Conservation (phyloP, 2,329 filamentous ascomycete species). For the Penicillium verrucosum region DNA sequence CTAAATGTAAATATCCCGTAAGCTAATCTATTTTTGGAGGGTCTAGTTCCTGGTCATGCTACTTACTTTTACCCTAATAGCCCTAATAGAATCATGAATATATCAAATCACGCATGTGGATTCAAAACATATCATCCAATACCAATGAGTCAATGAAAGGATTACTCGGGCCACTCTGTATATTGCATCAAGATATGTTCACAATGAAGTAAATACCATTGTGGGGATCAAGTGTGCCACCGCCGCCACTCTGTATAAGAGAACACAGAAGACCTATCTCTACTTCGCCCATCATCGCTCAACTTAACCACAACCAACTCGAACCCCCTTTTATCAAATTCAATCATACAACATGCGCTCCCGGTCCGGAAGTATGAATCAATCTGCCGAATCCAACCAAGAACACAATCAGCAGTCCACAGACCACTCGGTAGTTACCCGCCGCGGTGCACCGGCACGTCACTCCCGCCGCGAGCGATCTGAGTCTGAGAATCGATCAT, state of each 20-base stretch:
- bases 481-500: neutral
- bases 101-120: neutral
- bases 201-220: conserved; percentile 5
- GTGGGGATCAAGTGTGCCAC: neutral
- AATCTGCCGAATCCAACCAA: neutral
- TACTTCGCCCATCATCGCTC: neutral
- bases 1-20: neutral
- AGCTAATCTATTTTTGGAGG: neutral
- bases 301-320: neutral
- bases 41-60: neutral
- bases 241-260: conserved; percentile 9
- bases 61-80: too few relatives aligned
- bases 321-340: neutral
- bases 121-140: too few relatives aligned
- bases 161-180: neutral
- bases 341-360: neutral
- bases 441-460: conserved; percentile 3
- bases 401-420: neutral
- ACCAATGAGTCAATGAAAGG: too few relatives aligned
- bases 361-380: neutral
- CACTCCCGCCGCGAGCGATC: conserved; percentile 1
- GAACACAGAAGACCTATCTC: neutral
- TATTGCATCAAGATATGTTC: conserved; percentile 3
- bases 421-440: conserved; percentile 6
- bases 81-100: too few relatives aligned